phyloP scores from a whole-genome alignment of 495 filamentous ascomycete genomes.

The Tuber magnatum region DNA sequence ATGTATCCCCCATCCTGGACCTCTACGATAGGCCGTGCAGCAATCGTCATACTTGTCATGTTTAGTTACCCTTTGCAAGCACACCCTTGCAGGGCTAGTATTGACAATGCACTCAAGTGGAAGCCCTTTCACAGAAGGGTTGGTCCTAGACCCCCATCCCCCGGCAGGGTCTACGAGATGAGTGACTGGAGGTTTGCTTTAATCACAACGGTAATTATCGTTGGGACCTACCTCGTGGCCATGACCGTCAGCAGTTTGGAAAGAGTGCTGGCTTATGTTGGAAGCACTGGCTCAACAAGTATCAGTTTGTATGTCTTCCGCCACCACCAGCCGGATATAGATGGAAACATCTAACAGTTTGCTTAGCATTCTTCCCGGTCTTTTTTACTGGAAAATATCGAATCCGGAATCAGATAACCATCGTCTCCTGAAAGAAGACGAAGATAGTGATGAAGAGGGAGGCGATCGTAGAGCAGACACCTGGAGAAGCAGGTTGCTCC shows the following conservation, averaged over 20 bases:
- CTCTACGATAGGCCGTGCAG: constrained; percentile 86
- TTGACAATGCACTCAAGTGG: constrained; percentile 91
- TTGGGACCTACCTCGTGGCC: constrained; percentile 76
- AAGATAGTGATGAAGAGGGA: constrained; percentile 60
- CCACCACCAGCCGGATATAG: not conserved
- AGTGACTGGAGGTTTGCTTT: constrained; percentile 81
- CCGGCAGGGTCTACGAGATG: constrained; percentile 51
- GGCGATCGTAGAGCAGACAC: constrained; percentile 43
- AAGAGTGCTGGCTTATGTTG: constrained; percentile 87
- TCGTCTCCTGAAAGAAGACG: constrained; percentile 77
- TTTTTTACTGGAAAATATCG: constrained; percentile 98
- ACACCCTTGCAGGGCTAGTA: constrained; percentile 86
- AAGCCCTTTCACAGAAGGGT: constrained; percentile 52
- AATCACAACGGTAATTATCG: constrained; percentile 76
- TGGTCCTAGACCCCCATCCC: constrained; percentile 30
- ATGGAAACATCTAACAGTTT: constrained; percentile 1
- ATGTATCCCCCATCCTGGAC: constrained; percentile 79
- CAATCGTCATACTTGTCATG: constrained; percentile 93
- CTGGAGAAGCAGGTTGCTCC: constrained; percentile 50
- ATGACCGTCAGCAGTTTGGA: constrained; percentile 86
- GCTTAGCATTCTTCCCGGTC: constrained; percentile 66
- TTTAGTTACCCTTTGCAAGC: constrained; percentile 94
- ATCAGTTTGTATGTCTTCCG: constrained; percentile 61
- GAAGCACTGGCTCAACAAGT: constrained; percentile 83
- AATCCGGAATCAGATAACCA: constrained; percentile 75